These are phyloP conservation scores for Suillus paluster DNA, from an alignment of 768 basidiomycete genomes.

Conservation along the genomic window DNA sequence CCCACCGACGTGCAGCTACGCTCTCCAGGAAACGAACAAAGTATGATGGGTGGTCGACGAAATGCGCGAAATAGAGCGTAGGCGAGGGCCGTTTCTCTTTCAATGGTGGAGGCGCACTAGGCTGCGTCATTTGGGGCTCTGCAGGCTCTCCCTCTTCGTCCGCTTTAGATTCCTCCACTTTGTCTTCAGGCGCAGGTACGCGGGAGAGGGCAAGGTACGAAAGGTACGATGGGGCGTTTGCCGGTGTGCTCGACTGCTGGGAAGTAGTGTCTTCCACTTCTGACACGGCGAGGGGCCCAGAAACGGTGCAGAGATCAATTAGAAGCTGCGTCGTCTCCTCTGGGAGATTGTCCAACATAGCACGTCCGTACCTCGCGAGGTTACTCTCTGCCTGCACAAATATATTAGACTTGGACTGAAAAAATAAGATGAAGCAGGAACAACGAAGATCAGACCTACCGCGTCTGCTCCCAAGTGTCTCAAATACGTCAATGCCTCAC, in stretches of 20 bases:
- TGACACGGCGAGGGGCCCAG: slow-evolving; percentile 48
- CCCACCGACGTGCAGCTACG: slow-evolving; percentile 81
- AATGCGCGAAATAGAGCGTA: slow-evolving; percentile 89
- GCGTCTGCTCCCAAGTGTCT: slow-evolving; percentile 76
- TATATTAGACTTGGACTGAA: background rate
- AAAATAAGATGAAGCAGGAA: background rate
- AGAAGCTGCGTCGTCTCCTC: slow-evolving; percentile 89
- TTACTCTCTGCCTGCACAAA: slow-evolving; percentile 76
- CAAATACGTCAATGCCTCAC: slow-evolving; percentile 82
- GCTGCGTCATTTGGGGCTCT: slow-evolving; percentile 24
- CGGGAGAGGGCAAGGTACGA: slow-evolving; percentile 81
- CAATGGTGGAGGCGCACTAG: slow-evolving; percentile 23
- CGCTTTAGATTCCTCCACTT: slow-evolving; percentile 18
- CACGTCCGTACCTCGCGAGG: slow-evolving; percentile 85
- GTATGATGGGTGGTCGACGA: slow-evolving; percentile 83
- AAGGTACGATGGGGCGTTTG: slow-evolving; percentile 64
- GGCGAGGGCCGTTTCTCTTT: slow-evolving; percentile 69
- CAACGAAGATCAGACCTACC: slow-evolving; percentile 50
- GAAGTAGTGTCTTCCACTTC: slow-evolving; percentile 45
- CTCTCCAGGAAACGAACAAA: slow-evolving; percentile 90
- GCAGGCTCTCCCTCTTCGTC: slow-evolving; percentile 23
- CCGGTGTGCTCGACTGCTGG: slow-evolving; percentile 26
- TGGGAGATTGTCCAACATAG: slow-evolving; percentile 80
- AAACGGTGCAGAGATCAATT: slow-evolving; percentile 87
- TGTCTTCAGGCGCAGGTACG: slow-evolving; percentile 37